Conservation (phyloP, 164 flowering plant species). For the Brasenia schreberi region DNA sequence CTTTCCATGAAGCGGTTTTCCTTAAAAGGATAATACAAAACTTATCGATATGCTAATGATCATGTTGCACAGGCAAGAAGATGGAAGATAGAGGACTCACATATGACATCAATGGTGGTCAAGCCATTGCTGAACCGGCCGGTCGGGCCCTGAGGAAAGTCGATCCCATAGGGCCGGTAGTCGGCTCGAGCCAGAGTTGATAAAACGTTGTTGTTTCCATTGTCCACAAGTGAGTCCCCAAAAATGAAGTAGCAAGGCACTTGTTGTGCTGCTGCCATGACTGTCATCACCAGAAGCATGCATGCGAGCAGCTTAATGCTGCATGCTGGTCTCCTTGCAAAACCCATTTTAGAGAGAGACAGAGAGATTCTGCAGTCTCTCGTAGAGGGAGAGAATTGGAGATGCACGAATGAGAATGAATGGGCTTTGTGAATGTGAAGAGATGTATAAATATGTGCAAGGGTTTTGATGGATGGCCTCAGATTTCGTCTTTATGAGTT, state of each 20-base stretch:
- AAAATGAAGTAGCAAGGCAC: constrained; percentile 72
- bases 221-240: constrained; percentile 74
- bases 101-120: constrained; percentile 50
- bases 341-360: background rate
- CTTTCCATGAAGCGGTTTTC: background rate
- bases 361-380: background rate
- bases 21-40: background rate
- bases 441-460: background rate
- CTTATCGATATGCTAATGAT: too few species aligned
- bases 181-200: constrained; percentile 49
- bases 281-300: background rate
- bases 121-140: constrained; percentile 25
- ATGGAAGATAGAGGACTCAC: constrained; percentile 15
- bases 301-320: constrained; percentile 1
- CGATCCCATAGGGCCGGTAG: constrained; percentile 67
- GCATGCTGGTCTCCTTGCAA: constrained; percentile 1
- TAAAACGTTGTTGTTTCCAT: constrained; percentile 62
- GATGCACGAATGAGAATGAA: background rate
- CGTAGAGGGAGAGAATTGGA: background rate
- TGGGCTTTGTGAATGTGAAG: background rate
- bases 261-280: constrained; percentile 19
- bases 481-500: constrained; percentile 5
- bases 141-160: constrained; percentile 49
- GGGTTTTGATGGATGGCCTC: background rate
- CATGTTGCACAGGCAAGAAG: background rate